A percentile compares a stretch with the other conserved stretches of the same genome.
Conservation (phyloP, 129 eudicot genomes). For the Helianthus annuus region DNA sequence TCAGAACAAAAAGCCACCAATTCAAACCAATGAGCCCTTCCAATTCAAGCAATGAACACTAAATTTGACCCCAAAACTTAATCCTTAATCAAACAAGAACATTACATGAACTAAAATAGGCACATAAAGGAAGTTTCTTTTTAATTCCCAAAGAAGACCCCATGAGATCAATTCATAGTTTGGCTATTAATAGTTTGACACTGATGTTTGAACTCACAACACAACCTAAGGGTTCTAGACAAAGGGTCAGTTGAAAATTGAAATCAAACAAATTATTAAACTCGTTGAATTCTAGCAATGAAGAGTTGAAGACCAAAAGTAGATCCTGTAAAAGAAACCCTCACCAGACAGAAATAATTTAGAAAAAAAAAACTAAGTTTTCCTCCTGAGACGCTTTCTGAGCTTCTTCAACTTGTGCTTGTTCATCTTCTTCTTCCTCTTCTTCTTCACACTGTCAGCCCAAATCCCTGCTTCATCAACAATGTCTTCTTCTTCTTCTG, state of each 20-base stretch:
- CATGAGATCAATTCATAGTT: neutral
- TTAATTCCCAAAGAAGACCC: no score
- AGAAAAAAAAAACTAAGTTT: slow-evolving; percentile 38
- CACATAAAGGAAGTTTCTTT: no score
- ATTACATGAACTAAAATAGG: neutral
- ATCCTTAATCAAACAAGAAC: slow-evolving; percentile 6
- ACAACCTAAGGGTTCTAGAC: no score
- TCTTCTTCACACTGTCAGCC: slow-evolving; percentile 97
- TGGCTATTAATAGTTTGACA: neutral
- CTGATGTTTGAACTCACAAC: no score
- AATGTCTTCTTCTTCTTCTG: slow-evolving; percentile 26
- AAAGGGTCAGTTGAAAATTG: neutral
- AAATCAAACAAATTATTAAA: slow-evolving; percentile 5
- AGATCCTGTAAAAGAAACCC: slow-evolving; percentile 15
- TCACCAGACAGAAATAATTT: slow-evolving; percentile 10
- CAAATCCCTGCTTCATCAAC: slow-evolving; percentile 44
- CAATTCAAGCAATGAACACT: slow-evolving; percentile 19
- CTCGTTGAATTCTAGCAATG: slow-evolving; percentile 1
- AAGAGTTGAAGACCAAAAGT: neutral
- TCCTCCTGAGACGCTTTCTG: slow-evolving; percentile 72
- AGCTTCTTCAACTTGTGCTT: slow-evolving; percentile 89
- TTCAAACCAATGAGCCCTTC: slow-evolving; percentile 1
- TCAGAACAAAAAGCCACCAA: slow-evolving; percentile 13
- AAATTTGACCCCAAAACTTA: slow-evolving; percentile 10
- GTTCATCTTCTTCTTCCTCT: slow-evolving; percentile 93